phyloP scores from a whole-genome alignment of 352 stramenopile species.

The Phytophthora sojae region DNA sequence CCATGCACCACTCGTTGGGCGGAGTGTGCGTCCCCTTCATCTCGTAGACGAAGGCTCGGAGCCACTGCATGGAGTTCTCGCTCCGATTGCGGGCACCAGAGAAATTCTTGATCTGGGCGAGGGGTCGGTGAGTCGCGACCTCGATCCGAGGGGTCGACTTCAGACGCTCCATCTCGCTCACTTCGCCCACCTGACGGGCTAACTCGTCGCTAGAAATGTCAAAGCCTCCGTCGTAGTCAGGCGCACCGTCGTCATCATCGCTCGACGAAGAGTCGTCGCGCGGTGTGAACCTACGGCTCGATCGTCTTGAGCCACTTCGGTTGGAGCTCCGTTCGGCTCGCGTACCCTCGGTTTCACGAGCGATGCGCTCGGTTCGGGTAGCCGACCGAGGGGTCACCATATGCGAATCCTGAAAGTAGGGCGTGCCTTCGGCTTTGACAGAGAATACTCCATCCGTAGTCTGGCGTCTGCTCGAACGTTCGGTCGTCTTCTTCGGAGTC shows the following conservation, averaged over 20 bases:
- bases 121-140: slow-evolving; percentile 2
- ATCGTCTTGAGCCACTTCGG: too few relatives aligned
- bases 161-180: neutral
- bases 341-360: neutral
- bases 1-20: neutral
- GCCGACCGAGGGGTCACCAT: too few relatives aligned
- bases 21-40: slow-evolving; percentile 8
- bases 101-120: slow-evolving; percentile 1
- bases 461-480: too few relatives aligned
- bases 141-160: neutral
- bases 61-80: slow-evolving; percentile 12
- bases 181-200: neutral
- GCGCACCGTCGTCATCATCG: neutral
- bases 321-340: too few relatives aligned
- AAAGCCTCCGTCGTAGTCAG: neutral
- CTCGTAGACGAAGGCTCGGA: slow-evolving; percentile 5
- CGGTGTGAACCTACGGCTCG: too few relatives aligned
- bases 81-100: neutral
- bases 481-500: too few relatives aligned
- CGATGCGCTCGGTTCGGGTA: neutral
- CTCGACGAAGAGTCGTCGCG: neutral
- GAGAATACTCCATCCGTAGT: too few relatives aligned
- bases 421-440: too few relatives aligned
- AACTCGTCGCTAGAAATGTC: neutral
- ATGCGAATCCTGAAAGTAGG: too few relatives aligned